Conservation (phyloP, 768 basidiomycete species). For the Pleurotus cornucopiae region DNA sequence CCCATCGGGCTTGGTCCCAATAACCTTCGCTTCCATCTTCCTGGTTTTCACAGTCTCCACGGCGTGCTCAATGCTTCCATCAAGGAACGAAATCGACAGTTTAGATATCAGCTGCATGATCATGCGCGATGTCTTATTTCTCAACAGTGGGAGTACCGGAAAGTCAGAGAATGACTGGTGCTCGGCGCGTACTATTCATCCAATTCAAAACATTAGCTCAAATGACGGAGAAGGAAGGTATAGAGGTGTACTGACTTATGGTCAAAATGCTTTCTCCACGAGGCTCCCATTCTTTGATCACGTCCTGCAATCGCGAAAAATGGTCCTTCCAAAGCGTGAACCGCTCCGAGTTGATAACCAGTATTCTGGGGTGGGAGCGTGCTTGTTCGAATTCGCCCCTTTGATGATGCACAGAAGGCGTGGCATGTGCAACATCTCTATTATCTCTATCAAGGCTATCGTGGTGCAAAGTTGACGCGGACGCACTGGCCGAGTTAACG, state of each 20-base stretch:
- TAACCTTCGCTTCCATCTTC: conserved; percentile 33
- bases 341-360: conserved; percentile 72
- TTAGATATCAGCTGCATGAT: conserved; percentile 31
- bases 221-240: background rate
- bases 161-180: conserved; percentile 49
- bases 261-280: conserved; percentile 40
- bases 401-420: too few relatives aligned
- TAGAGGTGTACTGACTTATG: conserved; percentile 30
- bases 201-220: background rate
- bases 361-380: conserved; percentile 31
- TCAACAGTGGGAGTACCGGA: conserved; percentile 36
- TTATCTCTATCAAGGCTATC: conserved; percentile 1
- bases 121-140: conserved; percentile 24
- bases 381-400: background rate
- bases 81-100: conserved; percentile 40
- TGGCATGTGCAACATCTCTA: too few relatives aligned
- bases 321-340: conserved; percentile 82
- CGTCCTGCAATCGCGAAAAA: conserved; percentile 51
- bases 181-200: conserved; percentile 33
- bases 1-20: conserved; percentile 42
- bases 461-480: background rate
- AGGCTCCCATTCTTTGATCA: conserved; percentile 54
- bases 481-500: background rate
- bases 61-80: conserved; percentile 30
- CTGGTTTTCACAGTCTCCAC: conserved; percentile 24